Evolutionary conservation across 2,329 filamentous ascomycete genomes (phyloP).

Genomic region (Rhinocladiella similis): DNA sequence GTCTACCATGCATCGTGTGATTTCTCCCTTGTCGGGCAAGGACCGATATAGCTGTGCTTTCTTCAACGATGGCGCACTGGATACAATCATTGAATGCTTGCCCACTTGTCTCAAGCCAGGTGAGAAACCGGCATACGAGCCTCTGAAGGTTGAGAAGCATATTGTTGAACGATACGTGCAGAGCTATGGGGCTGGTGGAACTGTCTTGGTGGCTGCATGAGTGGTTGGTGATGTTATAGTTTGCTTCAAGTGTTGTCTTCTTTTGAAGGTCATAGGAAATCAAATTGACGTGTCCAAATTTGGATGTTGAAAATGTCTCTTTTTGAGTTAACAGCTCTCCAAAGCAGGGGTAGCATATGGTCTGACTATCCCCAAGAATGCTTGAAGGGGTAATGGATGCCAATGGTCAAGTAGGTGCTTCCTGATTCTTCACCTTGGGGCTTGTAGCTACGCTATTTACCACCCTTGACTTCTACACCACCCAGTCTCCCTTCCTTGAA

Average conservation of each 20-base stretch:
- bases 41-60: slow-evolving; percentile 19
- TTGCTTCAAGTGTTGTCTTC: too few species aligned
- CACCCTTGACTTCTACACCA: slow-evolving; percentile 38
- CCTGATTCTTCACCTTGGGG: too few species aligned
- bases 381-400: too few species aligned
- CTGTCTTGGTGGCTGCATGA: slow-evolving; percentile 2
- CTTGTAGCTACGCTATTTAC: background rate
- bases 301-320: too few species aligned
- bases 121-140: background rate
- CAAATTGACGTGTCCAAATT: too few species aligned
- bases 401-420: too few species aligned
- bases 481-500: slow-evolving; percentile 56
- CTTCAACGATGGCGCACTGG: slow-evolving; percentile 8
- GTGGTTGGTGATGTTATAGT: background rate
- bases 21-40: slow-evolving; percentile 33
- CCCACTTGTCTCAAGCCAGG: background rate
- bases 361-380: too few species aligned
- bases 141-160: slow-evolving; percentile 2
- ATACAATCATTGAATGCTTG: slow-evolving; percentile 2
- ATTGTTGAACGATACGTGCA: slow-evolving; percentile 3
- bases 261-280: too few species aligned
- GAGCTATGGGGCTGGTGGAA: slow-evolving; percentile 2
- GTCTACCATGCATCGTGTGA: slow-evolving; percentile 54
- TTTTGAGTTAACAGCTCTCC: too few species aligned
- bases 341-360: too few species aligned